phyloP scores from a whole-genome alignment of 225 moss, liverwort and hornwort species.

The Marchantia polymorpha region DNA sequence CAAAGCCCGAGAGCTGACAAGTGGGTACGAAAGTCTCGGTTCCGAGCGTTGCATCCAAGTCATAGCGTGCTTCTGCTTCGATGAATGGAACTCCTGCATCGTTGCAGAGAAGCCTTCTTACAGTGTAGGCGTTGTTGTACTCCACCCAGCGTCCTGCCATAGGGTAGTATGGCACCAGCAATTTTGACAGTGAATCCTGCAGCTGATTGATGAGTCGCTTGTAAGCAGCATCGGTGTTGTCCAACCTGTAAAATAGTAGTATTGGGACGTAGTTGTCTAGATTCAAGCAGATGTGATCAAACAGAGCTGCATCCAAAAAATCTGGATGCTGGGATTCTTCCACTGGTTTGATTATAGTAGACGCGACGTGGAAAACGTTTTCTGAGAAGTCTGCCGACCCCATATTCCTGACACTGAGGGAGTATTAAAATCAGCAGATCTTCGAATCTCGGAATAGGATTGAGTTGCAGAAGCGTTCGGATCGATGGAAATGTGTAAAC shows the following conservation, averaged over 20 bases:
- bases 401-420: too few relatives aligned
- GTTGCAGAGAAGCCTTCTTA: background rate
- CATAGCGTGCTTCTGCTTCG: conserved; percentile 55
- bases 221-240: background rate
- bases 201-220: background rate
- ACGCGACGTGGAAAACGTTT: too few relatives aligned
- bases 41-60: conserved; percentile 48
- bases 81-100: conserved; percentile 5
- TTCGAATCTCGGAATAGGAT: too few relatives aligned
- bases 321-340: conserved; percentile 3
- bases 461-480: too few relatives aligned
- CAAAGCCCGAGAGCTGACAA: conserved; percentile 40
- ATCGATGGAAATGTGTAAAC: too few relatives aligned
- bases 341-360: too few relatives aligned
- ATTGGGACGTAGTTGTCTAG: background rate
- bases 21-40: conserved; percentile 43
- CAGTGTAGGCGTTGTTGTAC: background rate
- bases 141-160: background rate
- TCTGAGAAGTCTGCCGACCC: too few relatives aligned
- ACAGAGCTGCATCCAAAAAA: background rate
- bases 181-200: background rate
- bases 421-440: too few relatives aligned
- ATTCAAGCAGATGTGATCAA: conserved; percentile 2
- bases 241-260: conserved; percentile 6
- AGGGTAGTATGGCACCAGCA: background rate